Base-by-base conservation (phyloP, 2,329 filamentous ascomycete genomes). In the Penicillium expansum region DNA sequence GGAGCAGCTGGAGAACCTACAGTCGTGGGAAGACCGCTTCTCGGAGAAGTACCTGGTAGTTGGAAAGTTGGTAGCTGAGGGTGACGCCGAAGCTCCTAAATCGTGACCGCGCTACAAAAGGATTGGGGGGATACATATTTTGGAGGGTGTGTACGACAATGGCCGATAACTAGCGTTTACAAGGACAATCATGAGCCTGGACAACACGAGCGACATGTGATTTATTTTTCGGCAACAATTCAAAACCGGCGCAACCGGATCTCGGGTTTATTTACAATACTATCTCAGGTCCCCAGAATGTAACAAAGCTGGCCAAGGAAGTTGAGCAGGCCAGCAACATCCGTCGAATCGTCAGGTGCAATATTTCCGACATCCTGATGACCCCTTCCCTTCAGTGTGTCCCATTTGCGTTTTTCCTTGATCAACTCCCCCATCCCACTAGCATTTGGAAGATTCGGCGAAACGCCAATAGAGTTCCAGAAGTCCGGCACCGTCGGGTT, bases 1-100 rank as follows among this genome's bases (percentile, higher is more conserved):
- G 1, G 91, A 93, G 57, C 87, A 96, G 80, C 77, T 89, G 76
- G 92, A 96, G 73, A 90, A 92, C 48, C 78, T 97, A 74, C 81
- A 83, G 67, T 91, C 90, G 2, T 99, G 94, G 94, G 92, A 97
- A 79, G 91, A 95, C 78, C 83, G 92, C 63, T 99, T 99, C 74
- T 78, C 83, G 59, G 90, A 93, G 76, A 97, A 99, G 82, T 99
- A 99, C 75, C 79, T 96, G 24, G 86, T 97, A n/a, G 91, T 99
- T 14, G 94, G 94, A 20, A 89, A 86, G 76, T 76, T 99, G 69
- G 89, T 97, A 52, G 79, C 86, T 47, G 84, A 85, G 59, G 82
- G 83, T 13, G 78, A 84, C 61, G 69, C 70, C 3, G 74, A 76
- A 48, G 74, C 73, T 42, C 67, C 70, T 4, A 65, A 68, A 49